Conservation (phyloP, 108 stramenopile species). For the Nitzschia sp. region DNA sequence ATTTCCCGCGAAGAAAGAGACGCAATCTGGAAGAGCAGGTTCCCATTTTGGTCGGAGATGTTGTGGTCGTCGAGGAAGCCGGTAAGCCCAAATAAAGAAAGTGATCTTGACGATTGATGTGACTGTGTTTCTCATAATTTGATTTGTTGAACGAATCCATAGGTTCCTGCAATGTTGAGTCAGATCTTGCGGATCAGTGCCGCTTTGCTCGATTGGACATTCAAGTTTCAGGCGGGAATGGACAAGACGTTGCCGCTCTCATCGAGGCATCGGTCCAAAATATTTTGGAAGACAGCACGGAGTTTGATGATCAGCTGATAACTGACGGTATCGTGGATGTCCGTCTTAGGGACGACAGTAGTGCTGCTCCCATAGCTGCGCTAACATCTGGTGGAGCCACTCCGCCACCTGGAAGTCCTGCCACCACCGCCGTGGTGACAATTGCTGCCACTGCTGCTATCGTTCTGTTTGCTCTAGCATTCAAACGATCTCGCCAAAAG, state of each 20-base stretch:
- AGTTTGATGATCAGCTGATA: background rate
- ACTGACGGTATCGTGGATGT: constrained; percentile 7
- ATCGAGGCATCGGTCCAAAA: background rate
- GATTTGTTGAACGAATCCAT: too few species aligned
- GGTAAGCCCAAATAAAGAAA: background rate
- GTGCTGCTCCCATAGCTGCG: background rate
- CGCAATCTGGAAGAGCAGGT: background rate
- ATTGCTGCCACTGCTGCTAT: background rate
- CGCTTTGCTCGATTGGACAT: background rate
- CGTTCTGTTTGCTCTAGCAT: background rate
- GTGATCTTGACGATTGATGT: too few species aligned
- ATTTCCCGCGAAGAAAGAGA: background rate
- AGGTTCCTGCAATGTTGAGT: background rate
- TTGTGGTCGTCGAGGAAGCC: background rate
- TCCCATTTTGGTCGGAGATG: background rate
- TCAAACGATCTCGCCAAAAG: background rate
- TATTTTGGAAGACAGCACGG: background rate
- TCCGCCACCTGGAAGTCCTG: background rate
- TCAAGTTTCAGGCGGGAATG: background rate
- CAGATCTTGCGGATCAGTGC: background rate
- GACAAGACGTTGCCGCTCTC: background rate
- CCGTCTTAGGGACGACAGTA: background rate
- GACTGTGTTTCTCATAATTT: too few species aligned
- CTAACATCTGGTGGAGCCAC: background rate
- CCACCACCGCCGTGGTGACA: background rate